Evolutionary conservation across 2,329 filamentous ascomycete species (phyloP).

Genomic region (Neopestalotiopsis sp.): DNA sequence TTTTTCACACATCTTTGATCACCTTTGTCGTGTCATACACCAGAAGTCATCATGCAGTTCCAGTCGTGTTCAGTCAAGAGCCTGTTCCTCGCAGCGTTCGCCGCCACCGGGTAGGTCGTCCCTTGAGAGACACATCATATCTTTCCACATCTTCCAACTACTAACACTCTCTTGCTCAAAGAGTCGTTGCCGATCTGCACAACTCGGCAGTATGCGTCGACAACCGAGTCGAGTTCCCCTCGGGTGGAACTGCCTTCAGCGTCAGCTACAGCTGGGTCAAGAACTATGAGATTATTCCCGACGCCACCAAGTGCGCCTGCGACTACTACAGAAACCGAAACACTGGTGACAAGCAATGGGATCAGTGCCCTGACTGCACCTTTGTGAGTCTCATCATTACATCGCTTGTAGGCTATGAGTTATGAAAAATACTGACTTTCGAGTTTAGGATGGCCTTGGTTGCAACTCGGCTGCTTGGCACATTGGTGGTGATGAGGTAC

Average conservation of each 20-base stretch:
- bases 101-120: neutral
- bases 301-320: constrained; percentile 11
- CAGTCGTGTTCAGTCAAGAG: neutral
- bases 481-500: constrained; percentile 13
- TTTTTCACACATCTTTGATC: neutral
- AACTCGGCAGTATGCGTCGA: neutral
- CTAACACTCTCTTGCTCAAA: neutral
- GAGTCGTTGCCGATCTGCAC: constrained; percentile 8
- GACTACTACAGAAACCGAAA: constrained; percentile 6
- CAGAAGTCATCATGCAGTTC: neutral
- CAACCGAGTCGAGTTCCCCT: constrained; percentile 1
- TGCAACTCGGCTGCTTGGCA: constrained; percentile 9
- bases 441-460: constrained; percentile 1
- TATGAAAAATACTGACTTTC: too few relatives aligned
- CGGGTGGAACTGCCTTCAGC: neutral
- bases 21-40: neutral
- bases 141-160: neutral
- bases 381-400: neutral
- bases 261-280: constrained; percentile 13
- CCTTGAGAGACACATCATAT: neutral
- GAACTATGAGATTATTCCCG: constrained; percentile 11
- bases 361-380: constrained; percentile 10
- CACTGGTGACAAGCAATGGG: constrained; percentile 11
- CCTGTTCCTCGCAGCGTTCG: neutral
- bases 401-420: too few relatives aligned